Percentiles rank a stretch among this genome's conserved stretches.
Evolutionary conservation across 495 filamentous ascomycete genomes (phyloP).

Genomic region (Aspergillus kassunensis): DNA sequence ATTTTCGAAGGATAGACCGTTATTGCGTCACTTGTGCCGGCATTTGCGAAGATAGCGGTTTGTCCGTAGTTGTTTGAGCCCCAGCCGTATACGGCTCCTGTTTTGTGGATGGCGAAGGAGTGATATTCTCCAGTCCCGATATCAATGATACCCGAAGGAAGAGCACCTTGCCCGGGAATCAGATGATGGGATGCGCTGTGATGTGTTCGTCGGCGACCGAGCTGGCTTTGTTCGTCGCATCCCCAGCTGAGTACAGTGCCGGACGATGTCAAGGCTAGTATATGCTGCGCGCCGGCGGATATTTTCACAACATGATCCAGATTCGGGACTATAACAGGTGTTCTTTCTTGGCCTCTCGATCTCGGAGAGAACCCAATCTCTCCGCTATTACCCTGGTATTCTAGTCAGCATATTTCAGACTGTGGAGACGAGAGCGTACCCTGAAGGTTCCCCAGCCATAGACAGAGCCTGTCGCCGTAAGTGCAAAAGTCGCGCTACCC

Average conservation of each 20-base stretch:
- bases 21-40: constrained; percentile 5
- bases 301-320: constrained; percentile 62
- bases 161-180: constrained; percentile 4
- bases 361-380: constrained; percentile 61
- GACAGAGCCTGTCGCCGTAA: constrained; percentile 62
- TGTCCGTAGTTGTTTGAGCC: constrained; percentile 17
- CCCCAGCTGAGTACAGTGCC: constrained; percentile 70
- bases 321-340: constrained; percentile 45
- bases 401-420: background rate
- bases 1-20: constrained; percentile 6
- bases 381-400: constrained; percentile 57
- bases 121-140: constrained; percentile 14
- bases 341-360: constrained; percentile 29
- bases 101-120: constrained; percentile 12
- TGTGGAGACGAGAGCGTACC: constrained; percentile 34
- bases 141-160: constrained; percentile 3
- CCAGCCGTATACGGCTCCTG: constrained; percentile 10
- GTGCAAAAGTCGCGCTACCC: constrained; percentile 60
- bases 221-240: constrained; percentile 67
- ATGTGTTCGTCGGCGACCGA: constrained; percentile 40
- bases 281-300: constrained; percentile 63
- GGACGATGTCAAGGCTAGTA: constrained; percentile 65
- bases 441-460: constrained; percentile 73
- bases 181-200: constrained; percentile 8
- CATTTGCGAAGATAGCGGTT: constrained; percentile 2